Base-by-base conservation (phyloP, 257 asterid species). In the Solanum lycopersicoides region DNA sequence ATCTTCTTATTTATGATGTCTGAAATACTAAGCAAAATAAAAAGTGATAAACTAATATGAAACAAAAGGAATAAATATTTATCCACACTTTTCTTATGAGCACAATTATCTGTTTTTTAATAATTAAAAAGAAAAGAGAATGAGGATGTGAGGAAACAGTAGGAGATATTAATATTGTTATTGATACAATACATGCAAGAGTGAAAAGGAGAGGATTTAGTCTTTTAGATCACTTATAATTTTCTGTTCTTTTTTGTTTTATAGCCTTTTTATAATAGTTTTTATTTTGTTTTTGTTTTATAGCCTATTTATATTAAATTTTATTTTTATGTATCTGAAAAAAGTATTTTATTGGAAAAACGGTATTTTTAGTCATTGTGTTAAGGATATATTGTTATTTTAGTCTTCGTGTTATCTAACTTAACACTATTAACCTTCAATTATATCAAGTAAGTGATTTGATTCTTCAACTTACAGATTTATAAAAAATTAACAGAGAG, bases 91-190 rank as follows among this genome's bases (percentile, higher is more conserved):
- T 56, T 3, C 18, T 53, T 56, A 1, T 20, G 21, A 56, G 25
- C n/a, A 20, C 65, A 56, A 28, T 7, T 18, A 56, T 8, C 13
- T 59, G 9, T 59, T 59, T 21, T 20, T 20, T 20, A 59, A 21
- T 59, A 59, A 21, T n/a, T 9, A 42, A 16, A 25, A 20, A 41
- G 50, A 42, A 37, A 37, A 44, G 69, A 44, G 32, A 32, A 84
- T 75, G 73, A 86, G 47, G 53, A 88, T 88, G 82, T 28, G 39
- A 35, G 71, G 44, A 84, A 86, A 84, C 83, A 75, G 68, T 44
- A 42, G 89, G 60, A 89, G 89, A 89, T 89, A 77, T 87, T 42
- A 68, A 84, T 89, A n/a, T 76, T 88, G 42, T 82, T 39, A 56
- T 56, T 56, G 65, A 56, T 56, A 23, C 45, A 37, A 35, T 21